These are phyloP conservation scores for Circinella minor DNA, from an alignment of 371 early-diverging fungal species.

Conservation along the genomic window DNA sequence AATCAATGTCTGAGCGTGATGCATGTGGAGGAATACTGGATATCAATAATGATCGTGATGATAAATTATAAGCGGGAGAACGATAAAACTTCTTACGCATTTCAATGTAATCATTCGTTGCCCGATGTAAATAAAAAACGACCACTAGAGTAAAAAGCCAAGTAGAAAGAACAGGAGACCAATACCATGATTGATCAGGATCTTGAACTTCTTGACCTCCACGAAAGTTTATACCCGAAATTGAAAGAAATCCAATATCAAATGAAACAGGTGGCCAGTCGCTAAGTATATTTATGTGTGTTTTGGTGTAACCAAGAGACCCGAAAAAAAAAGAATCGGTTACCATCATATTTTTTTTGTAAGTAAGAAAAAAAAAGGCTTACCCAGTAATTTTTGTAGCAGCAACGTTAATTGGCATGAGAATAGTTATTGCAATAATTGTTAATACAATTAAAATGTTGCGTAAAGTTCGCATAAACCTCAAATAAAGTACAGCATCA, in stretches of 20 bases:
- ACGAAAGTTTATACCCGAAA: constrained; percentile 39
- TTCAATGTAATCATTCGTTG: constrained; percentile 52
- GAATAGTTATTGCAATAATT: constrained; percentile 60
- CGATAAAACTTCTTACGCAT: constrained; percentile 59
- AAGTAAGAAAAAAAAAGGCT: background rate
- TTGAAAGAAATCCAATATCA: constrained; percentile 40
- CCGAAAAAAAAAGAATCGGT: background rate
- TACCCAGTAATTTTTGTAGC: constrained; percentile 53
- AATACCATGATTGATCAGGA: constrained; percentile 46
- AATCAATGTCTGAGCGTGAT: constrained; percentile 48
- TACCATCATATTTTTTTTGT: background rate
- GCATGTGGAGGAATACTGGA: constrained; percentile 58
- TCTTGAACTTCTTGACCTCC: constrained; percentile 28
- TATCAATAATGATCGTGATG: constrained; percentile 61
- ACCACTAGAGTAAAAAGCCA: constrained; percentile 61
- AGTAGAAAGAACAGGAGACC: constrained; percentile 61
- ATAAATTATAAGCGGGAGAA: constrained; percentile 52
- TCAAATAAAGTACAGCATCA: constrained; percentile 81
- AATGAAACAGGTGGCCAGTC: constrained; percentile 50
- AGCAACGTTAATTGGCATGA: constrained; percentile 67
- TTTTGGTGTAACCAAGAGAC: background rate
- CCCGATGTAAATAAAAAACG: constrained; percentile 45
- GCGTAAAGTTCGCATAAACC: constrained; percentile 68
- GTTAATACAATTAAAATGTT: constrained; percentile 59
- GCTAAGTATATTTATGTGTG: constrained; percentile 22